Percentiles rank a stretch among this genome's conserved stretches.
These are phyloP conservation scores for Acanthamoeba lugdunensis DNA, from an alignment of 208 protist species.

Conservation along the genomic window DNA sequence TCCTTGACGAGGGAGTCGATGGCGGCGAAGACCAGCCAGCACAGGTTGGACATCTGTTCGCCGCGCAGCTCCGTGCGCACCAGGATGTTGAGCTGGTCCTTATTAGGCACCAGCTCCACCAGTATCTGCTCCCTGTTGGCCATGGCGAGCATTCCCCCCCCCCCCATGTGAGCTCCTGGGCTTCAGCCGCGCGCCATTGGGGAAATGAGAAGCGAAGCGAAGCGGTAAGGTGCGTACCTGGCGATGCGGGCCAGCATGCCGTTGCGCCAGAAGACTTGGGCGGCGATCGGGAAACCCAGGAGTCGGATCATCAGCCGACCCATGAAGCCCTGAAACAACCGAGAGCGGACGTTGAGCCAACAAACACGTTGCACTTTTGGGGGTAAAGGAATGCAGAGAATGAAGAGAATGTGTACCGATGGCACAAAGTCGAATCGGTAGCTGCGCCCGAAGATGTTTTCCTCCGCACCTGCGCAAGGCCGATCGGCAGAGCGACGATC, in stretches of 20 bases:
- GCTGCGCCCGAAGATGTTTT: slow-evolving; percentile 13
- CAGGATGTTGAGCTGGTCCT: background rate
- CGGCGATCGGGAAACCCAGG: slow-evolving; percentile 47
- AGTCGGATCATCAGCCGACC: slow-evolving; percentile 56
- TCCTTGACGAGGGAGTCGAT: slow-evolving; percentile 63
- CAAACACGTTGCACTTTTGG: background rate
- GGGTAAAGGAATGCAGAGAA: no score
- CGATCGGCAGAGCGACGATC: no score
- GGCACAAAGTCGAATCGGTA: slow-evolving; percentile 53
- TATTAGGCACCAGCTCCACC: background rate
- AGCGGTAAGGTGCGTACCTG: background rate
- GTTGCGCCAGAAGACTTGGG: background rate
- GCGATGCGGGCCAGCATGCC: no score
- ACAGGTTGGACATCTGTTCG: slow-evolving; percentile 60
- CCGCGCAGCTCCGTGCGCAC: slow-evolving; percentile 56
- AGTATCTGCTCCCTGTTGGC: slow-evolving; percentile 46
- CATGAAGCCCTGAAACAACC: slow-evolving; percentile 59
- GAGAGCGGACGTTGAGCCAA: background rate
- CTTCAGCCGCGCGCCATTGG: background rate
- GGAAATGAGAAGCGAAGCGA: background rate
- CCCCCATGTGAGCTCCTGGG: background rate
- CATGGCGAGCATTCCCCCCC: background rate
- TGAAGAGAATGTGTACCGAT: background rate
- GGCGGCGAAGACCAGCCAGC: slow-evolving; percentile 37
- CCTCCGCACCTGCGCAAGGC: background rate